Conservation (phyloP, 768 basidiomycete genomes). For the Pisolithus orientalis region DNA sequence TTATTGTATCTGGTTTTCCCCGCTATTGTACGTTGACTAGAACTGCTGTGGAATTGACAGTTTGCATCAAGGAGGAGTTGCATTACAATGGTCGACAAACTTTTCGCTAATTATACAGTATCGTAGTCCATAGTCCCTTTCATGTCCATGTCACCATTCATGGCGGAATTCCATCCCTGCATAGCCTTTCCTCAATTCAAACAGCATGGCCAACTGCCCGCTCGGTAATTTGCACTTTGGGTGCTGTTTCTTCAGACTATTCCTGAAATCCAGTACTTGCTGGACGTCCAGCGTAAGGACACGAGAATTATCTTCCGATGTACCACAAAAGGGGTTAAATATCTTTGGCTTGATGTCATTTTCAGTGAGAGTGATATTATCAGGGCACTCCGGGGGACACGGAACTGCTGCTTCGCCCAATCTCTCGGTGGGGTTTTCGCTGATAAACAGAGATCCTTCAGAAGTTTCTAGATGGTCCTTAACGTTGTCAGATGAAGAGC, state of each 20-base stretch:
- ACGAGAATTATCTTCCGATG: not conserved
- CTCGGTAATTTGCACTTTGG: constrained; percentile 1
- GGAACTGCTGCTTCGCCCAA: not conserved
- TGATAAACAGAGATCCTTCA: too few relatives aligned
- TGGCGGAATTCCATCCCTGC: constrained; percentile 18
- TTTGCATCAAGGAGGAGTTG: too few relatives aligned
- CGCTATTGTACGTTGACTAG: too few relatives aligned
- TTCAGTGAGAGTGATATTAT: constrained; percentile 8
- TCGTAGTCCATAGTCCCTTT: not conserved
- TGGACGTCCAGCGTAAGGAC: constrained; percentile 13
- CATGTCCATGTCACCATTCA: constrained; percentile 15
- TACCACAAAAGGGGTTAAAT: not conserved
- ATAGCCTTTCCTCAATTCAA: constrained; percentile 16
- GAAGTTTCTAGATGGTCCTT: too few relatives aligned
- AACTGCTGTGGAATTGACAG: too few relatives aligned
- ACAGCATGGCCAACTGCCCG: constrained; percentile 12
- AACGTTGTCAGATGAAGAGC: too few relatives aligned
- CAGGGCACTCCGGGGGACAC: too few relatives aligned
- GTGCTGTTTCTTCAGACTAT: not conserved
- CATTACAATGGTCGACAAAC: too few relatives aligned
- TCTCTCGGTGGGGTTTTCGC: too few relatives aligned
- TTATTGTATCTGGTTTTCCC: too few relatives aligned
- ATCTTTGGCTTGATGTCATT: not conserved
- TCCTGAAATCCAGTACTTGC: constrained; percentile 13
- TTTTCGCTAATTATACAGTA: not conserved